Base-by-base conservation (phyloP, 2,329 filamentous ascomycete species). In the Penicillium paneum region DNA sequence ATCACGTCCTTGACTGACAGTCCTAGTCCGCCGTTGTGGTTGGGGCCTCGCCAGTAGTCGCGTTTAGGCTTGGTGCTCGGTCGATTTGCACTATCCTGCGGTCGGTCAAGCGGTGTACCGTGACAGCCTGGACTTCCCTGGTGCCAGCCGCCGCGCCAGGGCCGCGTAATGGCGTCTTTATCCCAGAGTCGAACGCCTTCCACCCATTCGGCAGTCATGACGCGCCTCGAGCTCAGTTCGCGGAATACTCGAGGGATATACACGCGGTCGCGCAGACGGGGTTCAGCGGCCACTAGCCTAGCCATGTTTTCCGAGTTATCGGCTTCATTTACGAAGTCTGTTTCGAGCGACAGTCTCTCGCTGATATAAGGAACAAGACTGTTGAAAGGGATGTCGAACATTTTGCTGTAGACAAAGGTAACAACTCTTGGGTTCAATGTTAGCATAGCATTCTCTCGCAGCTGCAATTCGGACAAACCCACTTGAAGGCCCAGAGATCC, bases 191-290 rank as follows among this genome's bases (percentile, higher is more conserved):
- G 83, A 2, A 96, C 85, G 7, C 94, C 94, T 74, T 99, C 94
- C 55, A 99, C 95, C 94, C 94, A 99, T 71, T 99, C 94, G 0
- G 93, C 91, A 0, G 92, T 95, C 78, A 99, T 87, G 45, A 99
- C 86, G 35, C 94, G 83, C 68, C 81, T 88, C 15, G 89, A 91
- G 49, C 85, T 91, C 28, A 97, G 81, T 57, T 96, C 91, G 4
- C 86, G 80, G 71, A 95, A 93, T 10, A 96, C 86, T 36, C 85
- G 82, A 0, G 94, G 94, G 8, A 99, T 87, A 70, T 97, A 97
- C 2, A 97, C 92, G 31, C 91, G 82, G 42, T 85, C 86, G 24
- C 85, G 84, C 34, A 99, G 79, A 26, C 88, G 81, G 21, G 89
- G 85, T 71, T 97, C 94, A 19, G 79, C 79, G 41, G 84, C 81